phyloP scores from a whole-genome alignment of 2,329 filamentous ascomycete species.

The Thyridium curvatum region DNA sequence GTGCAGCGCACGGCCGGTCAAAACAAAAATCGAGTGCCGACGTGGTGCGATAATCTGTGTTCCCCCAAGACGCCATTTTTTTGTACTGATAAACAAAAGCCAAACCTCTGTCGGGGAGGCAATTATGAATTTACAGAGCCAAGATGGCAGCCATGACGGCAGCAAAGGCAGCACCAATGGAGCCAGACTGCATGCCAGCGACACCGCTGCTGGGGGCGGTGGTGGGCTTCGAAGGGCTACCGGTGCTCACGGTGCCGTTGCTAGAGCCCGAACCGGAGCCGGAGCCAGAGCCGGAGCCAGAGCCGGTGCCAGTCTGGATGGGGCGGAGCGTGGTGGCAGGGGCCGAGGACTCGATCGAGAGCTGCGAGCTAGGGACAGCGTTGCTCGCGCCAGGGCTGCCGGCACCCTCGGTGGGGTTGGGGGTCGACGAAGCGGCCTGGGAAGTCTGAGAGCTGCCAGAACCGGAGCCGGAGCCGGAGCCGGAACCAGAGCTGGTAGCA shows the following conservation, averaged over 20 bases:
- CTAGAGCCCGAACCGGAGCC: slow-evolving; percentile 18
- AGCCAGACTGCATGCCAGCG: slow-evolving; percentile 11
- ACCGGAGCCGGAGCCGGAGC: not conserved
- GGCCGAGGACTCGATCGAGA: slow-evolving; percentile 10
- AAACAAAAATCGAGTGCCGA: too few relatives aligned
- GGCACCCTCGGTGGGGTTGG: not conserved
- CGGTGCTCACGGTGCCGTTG: slow-evolving; percentile 12
- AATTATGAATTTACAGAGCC: slow-evolving; percentile 17
- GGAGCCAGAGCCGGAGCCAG: slow-evolving; percentile 15
- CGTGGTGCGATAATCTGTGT: too few relatives aligned
- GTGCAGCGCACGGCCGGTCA: too few relatives aligned
- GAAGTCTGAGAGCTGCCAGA: slow-evolving; percentile 1
- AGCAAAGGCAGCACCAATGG: slow-evolving; percentile 20
- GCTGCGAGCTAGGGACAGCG: slow-evolving; percentile 16
- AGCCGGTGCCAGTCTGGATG: slow-evolving; percentile 9
- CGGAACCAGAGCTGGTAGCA: slow-evolving; percentile 7
- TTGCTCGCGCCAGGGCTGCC: slow-evolving; percentile 16
- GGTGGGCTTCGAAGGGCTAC: slow-evolving; percentile 3
- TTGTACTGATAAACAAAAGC: too few relatives aligned
- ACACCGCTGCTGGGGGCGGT: slow-evolving; percentile 14
- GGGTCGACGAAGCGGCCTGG: not conserved
- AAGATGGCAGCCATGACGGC: slow-evolving; percentile 23
- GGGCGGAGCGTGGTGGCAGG: not conserved
- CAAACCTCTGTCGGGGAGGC: too few relatives aligned
- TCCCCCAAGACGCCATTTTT: too few relatives aligned